phyloP scores from a whole-genome alignment of 2,329 filamentous ascomycete genomes.

The Epichloe coenophiala region DNA sequence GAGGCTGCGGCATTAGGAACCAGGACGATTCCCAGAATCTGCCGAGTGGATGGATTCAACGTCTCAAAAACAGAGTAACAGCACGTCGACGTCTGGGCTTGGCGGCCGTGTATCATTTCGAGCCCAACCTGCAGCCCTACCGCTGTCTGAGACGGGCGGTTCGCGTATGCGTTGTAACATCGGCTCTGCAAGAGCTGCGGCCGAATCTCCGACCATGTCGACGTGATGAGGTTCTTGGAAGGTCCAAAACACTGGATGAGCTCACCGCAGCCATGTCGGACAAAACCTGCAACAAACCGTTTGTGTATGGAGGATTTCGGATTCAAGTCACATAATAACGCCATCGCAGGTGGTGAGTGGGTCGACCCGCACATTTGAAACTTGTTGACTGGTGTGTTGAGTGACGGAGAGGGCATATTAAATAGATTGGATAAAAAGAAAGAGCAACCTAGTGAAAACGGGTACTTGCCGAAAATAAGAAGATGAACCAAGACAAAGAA shows the following conservation, averaged over 20 bases:
- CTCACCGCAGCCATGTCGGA: conserved; percentile 3
- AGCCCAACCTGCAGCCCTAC: background rate
- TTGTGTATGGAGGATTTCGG: conserved; percentile 2
- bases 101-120: background rate
- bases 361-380: no score
- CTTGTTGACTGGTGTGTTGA: background rate
- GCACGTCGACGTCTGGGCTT: background rate
- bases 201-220: conserved; percentile 2
- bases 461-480: background rate
- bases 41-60: background rate
- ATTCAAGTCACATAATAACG: no score
- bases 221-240: background rate
- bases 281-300: conserved; percentile 5
- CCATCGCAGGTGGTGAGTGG: background rate
- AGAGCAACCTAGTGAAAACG: background rate
- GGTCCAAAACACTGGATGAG: conserved; percentile 6
- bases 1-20: background rate
- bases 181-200: conserved; percentile 1
- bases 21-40: conserved; percentile 5
- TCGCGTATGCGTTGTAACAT: conserved; percentile 1
- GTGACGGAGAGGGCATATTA: background rate
- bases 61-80: conserved; percentile 1
- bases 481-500: no score
- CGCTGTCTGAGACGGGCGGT: background rate
- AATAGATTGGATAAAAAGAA: background rate